These are phyloP conservation scores for Fusarium avenaceum DNA, from an alignment of 2,329 filamentous ascomycete species.

Conservation along the genomic window DNA sequence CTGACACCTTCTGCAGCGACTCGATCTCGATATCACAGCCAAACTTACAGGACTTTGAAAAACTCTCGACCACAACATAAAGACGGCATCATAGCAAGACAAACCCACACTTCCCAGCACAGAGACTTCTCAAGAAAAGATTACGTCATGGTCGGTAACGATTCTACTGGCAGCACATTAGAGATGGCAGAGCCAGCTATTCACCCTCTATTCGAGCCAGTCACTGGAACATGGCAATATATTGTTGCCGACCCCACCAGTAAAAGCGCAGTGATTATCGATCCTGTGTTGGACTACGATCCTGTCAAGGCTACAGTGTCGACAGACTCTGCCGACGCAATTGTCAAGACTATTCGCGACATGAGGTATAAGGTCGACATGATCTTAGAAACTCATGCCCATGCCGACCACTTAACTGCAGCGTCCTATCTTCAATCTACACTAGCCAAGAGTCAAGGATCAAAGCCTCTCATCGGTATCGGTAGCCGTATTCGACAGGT, in stretches of 20 bases:
- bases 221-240: conserved; percentile 71
- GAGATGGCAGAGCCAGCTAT: conserved; percentile 26
- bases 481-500: conserved; percentile 66
- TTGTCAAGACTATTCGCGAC: conserved; percentile 61
- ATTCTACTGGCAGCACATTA: background rate
- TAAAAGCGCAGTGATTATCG: conserved; percentile 67
- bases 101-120: too few species aligned
- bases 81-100: background rate
- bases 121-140: background rate
- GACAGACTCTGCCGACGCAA: conserved; percentile 65
- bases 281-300: conserved; percentile 72
- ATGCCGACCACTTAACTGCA: conserved; percentile 72
- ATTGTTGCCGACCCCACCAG: conserved; percentile 68
- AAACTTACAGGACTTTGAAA: accelerated
- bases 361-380: conserved; percentile 62
- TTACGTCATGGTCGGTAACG: background rate
- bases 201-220: conserved; percentile 37
- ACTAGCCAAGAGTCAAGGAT: conserved; percentile 54
- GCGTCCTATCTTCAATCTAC: conserved; percentile 67
- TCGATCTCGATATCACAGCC: background rate
- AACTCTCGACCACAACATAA: accelerated
- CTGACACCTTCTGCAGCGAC: background rate
- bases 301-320: conserved; percentile 57
- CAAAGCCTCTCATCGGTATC: conserved; percentile 64
- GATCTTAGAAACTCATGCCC: conserved; percentile 73